Base-by-base conservation (phyloP, 177 flowering plant species). In the Telopea speciosissima region DNA sequence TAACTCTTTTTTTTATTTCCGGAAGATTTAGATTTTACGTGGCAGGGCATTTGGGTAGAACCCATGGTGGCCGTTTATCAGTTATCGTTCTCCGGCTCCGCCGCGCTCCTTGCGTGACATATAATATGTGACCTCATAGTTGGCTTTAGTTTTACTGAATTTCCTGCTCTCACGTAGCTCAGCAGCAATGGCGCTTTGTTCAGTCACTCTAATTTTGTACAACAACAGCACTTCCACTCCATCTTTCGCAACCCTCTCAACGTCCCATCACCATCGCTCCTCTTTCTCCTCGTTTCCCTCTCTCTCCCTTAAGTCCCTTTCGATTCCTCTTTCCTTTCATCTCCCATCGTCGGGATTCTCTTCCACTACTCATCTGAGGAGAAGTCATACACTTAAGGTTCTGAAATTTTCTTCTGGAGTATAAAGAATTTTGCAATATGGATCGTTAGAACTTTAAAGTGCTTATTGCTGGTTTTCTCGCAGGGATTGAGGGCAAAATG, bases 401-500 rank as follows among this genome's bases (percentile, higher is more conserved):
- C 23, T 40, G 23, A 23, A 17, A 9, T 42, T 25, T 24, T 63
- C 14, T 24, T 60, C 3, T 5, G 54, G 54, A 36, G 8, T 36
- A 0, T 12, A 0, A 16, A 12, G 16, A 49, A 12, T 49, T 49
- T 49, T 49, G 3, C 17, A 12, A 13, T 49, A 49, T 49, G 10
- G 42, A 2, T 61, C 16, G 14, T 21, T 66, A 2, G 60, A 8
- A 58, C 2, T 66, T 58, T 19, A 12, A n/a, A 22, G 49, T 62
- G 16, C n/a, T 45, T 21, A 19, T 24, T 19, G 62, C 1, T 11
- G 36, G 49, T 62, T 33, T 64, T 68, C 65, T 63, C 40, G 75
- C 77, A 84, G 87, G 83, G 79, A 63, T 68, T 87, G 76, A 71
- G 68, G 67, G 81, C 84, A 68, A 77, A 36, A n/a, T 86, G 89